Evolutionary conservation across 176 grass and related monocot species (phyloP), one percentile per base, ranked within the genome.

Genomic region (Hordeum marinum): DNA sequence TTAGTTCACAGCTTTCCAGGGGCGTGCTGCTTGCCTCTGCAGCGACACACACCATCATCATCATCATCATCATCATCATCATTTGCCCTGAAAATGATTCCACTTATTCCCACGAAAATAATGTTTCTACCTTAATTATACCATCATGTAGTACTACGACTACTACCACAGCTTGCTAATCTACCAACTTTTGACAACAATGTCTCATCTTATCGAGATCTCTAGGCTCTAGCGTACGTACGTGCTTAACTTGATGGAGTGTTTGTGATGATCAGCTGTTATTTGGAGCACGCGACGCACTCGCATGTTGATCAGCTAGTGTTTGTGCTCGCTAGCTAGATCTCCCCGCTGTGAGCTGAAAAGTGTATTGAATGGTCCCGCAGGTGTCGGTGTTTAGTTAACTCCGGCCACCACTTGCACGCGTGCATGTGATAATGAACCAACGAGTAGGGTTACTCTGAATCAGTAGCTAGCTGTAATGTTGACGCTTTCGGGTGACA

Each of bases 11-110:
- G 67, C 88, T 87, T 93, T 93, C 70, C 26, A 83, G 88, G 88
- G 88, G 88, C 85, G 90, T 74, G 65, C 74, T 93, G 91, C 82
- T 78, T 37, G 81, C 78, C 85, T 24, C 81, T 37, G 75, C 75
- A 9, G 82, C 80, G 88, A 93, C 85, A 87, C 68, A 70, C 89
- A 70, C 68, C 36, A n/a, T n/a, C n/a, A n/a, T n/a, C n/a, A n/a
- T n/a, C n/a, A n/a, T n/a, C n/a, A n/a, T n/a, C n/a, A 37, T 37
- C 82, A 45, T 75, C 76, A 29, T 55, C 58, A 45, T 83, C 31
- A 32, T 41, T 14, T 15, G 18, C 34, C 34, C 2, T 1, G 31
- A 36, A 40, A 32, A 69, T 10, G 55, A 61, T 20, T 59, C 74
- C 74, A 58, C 74, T 13, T 32, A 34, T 57, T 37, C 52, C 50